phyloP scores from a whole-genome alignment of 305 asterid genomes.

The Fraxinus paxiana region DNA sequence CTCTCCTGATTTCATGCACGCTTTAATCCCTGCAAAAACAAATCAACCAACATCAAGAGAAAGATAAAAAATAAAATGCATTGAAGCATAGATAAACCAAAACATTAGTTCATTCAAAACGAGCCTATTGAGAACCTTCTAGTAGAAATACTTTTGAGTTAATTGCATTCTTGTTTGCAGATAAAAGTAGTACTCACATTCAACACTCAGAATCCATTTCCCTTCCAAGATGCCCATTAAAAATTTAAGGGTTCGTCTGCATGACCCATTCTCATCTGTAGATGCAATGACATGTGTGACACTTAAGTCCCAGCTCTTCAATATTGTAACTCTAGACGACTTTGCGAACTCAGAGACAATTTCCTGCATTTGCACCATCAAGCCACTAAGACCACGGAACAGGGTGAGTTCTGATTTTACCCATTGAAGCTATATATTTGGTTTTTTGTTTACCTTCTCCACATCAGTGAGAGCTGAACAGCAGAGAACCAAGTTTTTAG shows the following conservation, averaged over 20 bases:
- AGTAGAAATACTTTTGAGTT: not conserved
- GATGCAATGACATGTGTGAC: constrained; percentile 90
- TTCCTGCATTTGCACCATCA: constrained; percentile 41
- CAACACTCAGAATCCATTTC: constrained; percentile 73
- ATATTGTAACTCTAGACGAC: constrained; percentile 45
- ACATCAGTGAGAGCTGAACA: constrained; percentile 65
- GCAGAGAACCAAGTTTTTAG: constrained; percentile 59
- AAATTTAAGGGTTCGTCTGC: constrained; percentile 83
- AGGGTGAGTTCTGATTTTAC: not conserved
- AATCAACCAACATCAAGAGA: not conserved
- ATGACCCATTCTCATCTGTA: constrained; percentile 71
- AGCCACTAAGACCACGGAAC: not conserved
- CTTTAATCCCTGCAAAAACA: constrained; percentile 60
- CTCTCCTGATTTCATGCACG: constrained; percentile 63
- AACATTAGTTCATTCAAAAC: constrained; percentile 2
- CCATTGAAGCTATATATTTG: not conserved
- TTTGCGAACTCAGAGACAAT: constrained; percentile 45
- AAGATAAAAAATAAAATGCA: constrained; percentile 1
- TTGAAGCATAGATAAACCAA: not conserved
- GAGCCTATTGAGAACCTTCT: not conserved
- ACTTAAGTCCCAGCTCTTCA: constrained; percentile 71
- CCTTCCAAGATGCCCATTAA: constrained; percentile 93
- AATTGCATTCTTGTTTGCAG: not conserved
- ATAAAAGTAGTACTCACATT: constrained; percentile 51
- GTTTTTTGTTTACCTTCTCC: constrained; percentile 56